These are phyloP conservation scores for Selaginella tamariscina DNA, from an alignment of 75 land plant genomes.

Conservation along the genomic window DNA sequence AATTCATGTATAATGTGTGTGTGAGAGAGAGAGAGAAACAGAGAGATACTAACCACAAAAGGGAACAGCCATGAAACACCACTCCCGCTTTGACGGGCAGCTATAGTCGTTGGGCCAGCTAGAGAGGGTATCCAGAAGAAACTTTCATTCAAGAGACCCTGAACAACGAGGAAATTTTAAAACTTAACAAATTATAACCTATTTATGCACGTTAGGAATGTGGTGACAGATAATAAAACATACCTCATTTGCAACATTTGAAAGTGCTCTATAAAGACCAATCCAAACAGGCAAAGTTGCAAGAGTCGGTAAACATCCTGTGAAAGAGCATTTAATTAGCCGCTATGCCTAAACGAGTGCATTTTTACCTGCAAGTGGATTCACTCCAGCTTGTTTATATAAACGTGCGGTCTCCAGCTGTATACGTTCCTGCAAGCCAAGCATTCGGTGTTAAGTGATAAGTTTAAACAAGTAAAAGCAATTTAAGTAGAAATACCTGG, in stretches of 20 bases:
- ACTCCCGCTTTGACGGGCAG: constrained; percentile 78
- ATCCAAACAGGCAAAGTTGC: constrained; percentile 98
- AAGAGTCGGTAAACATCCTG: constrained; percentile 96
- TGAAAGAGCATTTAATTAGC: too few relatives aligned
- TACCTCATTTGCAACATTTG: constrained; percentile 99
- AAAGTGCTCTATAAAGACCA: constrained; percentile 90
- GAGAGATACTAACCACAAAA: constrained; percentile 46
- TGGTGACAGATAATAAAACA: too few relatives aligned
- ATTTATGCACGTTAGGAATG: too few relatives aligned
- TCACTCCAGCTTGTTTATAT: constrained; percentile 85
- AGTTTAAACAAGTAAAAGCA: not conserved
- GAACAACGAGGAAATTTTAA: not conserved
- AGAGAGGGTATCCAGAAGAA: constrained; percentile 99
- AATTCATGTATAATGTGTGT: constrained; percentile 1
- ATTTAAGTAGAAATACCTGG: not conserved
- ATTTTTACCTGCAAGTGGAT: constrained; percentile 87
- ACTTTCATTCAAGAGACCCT: constrained; percentile 95
- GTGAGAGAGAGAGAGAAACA: not conserved
- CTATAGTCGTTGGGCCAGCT: constrained; percentile 92
- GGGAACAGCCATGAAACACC: constrained; percentile 98
- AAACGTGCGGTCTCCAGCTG: constrained; percentile 90
- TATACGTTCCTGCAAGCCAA: constrained; percentile 51
- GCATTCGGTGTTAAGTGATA: not conserved
- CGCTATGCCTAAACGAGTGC: too few relatives aligned
- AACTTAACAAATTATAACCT: not conserved